These are phyloP conservation scores for Xerocomus potaroensis DNA, from an alignment of 768 basidiomycete genomes.

Conservation along the genomic window DNA sequence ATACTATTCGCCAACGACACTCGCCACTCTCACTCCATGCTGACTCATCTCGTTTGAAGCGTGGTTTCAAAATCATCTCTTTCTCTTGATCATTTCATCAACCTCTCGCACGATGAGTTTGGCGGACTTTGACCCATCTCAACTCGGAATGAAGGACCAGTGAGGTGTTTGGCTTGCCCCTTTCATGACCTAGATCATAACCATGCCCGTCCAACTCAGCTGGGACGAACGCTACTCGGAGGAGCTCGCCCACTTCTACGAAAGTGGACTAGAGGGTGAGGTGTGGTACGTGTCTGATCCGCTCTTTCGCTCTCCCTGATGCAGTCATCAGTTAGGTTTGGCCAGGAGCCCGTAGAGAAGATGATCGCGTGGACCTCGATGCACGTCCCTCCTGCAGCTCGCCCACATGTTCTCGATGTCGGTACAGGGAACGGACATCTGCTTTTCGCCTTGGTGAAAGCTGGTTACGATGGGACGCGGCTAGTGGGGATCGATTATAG, in stretches of 20 bases:
- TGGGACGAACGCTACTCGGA: constrained; percentile 76
- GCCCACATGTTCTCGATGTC: constrained; percentile 64
- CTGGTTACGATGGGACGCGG: constrained; percentile 50
- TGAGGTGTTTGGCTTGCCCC: constrained; percentile 34
- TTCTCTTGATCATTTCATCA: not conserved
- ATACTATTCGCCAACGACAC: constrained; percentile 10
- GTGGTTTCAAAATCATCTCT: constrained; percentile 15
- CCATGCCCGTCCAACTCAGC: constrained; percentile 34
- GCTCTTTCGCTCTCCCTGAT: not conserved
- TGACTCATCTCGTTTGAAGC: not conserved
- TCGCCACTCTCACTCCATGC: not conserved
- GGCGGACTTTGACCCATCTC: constrained; percentile 59
- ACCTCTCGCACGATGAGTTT: constrained; percentile 32
- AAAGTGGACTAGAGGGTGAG: constrained; percentile 81
- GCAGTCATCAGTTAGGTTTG: constrained; percentile 58
- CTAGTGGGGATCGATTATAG: constrained; percentile 78
- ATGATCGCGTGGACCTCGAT: constrained; percentile 72
- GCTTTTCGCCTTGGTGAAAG: constrained; percentile 65
- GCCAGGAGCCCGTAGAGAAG: constrained; percentile 66
- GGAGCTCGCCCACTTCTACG: constrained; percentile 69
- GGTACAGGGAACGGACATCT: constrained; percentile 80
- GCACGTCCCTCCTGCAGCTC: constrained; percentile 45
- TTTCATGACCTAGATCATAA: not conserved
- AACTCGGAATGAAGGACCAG: constrained; percentile 78
- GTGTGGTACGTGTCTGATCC: constrained; percentile 52